A percentile compares a stretch with the other conserved stretches of the same genome.
phyloP scores from a whole-genome alignment of 2,329 filamentous ascomycete genomes.

The Fusarium buharicum region DNA sequence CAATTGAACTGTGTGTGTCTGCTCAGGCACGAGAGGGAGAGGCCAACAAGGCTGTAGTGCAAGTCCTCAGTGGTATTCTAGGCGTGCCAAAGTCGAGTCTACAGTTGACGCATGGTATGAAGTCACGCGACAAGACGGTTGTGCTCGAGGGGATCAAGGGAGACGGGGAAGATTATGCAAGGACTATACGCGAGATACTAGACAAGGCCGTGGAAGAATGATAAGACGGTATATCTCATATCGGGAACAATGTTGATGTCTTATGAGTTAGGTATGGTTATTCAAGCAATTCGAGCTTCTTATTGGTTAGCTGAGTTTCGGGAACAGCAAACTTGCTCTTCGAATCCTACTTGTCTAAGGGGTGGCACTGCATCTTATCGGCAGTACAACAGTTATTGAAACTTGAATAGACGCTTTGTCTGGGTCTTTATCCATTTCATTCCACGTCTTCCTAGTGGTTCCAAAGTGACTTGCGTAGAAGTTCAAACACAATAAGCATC shows the following conservation, averaged over 20 bases:
- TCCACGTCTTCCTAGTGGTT: no score
- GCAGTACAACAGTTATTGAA: no score
- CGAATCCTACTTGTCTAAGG: no score
- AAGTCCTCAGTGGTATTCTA: conserved; percentile 69
- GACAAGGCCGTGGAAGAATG: conserved; percentile 41
- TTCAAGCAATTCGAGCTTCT: conserved; percentile 6
- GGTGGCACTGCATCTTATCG: no score
- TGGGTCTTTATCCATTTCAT: no score
- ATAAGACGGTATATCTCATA: neutral
- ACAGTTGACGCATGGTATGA: conserved; percentile 69
- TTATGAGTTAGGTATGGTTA: neutral
- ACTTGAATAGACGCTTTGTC: no score
- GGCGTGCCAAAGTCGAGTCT: conserved; percentile 71
- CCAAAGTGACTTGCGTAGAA: no score
- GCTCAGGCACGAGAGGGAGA: conserved; percentile 74
- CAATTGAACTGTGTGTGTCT: conserved; percentile 72
- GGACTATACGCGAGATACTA: conserved; percentile 45
- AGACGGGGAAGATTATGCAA: conserved; percentile 46
- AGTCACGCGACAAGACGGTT: conserved; percentile 72
- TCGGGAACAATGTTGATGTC: neutral
- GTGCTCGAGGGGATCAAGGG: conserved; percentile 52
- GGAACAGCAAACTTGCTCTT: no score
- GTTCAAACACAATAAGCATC: no score
- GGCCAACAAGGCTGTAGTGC: conserved; percentile 73
- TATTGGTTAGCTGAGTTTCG: conserved; percentile 6